These are phyloP conservation scores for Rhodamnia argentea DNA, from an alignment of 345 rosid genomes.

Conservation along the genomic window DNA sequence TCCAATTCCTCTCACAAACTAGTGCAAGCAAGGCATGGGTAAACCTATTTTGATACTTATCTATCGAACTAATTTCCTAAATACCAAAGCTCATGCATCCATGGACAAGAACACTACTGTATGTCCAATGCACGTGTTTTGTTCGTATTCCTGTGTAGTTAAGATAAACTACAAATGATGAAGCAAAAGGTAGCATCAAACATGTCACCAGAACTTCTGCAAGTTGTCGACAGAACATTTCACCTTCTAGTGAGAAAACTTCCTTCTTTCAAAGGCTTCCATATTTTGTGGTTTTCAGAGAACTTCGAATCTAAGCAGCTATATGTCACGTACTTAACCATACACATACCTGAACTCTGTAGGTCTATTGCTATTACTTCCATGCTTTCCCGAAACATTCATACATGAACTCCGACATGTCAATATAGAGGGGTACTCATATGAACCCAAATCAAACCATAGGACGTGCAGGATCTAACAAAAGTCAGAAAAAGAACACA, in stretches of 20 bases:
- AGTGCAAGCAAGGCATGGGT: neutral
- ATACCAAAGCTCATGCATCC: neutral
- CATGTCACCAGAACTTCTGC: neutral
- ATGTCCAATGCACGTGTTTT: neutral
- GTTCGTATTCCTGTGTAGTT: too few species aligned
- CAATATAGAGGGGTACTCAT: neutral
- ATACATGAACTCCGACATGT: neutral
- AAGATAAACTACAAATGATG: neutral
- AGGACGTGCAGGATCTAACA: neutral
- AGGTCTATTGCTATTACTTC: neutral
- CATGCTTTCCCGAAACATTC: neutral
- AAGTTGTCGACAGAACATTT: neutral
- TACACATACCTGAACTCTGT: neutral
- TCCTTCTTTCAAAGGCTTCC: neutral
- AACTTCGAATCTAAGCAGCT: neutral
- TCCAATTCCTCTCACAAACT: neutral
- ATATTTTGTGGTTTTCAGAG: neutral
- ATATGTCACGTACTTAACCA: neutral
- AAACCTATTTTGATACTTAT: neutral
- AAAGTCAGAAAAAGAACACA: neutral
- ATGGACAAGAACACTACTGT: neutral
- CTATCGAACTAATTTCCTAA: neutral
- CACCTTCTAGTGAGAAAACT: neutral
- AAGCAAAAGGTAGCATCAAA: neutral
- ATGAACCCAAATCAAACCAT: neutral